Base-by-base conservation (phyloP, 495 filamentous ascomycete species). In the Hypoxylon rickii region DNA sequence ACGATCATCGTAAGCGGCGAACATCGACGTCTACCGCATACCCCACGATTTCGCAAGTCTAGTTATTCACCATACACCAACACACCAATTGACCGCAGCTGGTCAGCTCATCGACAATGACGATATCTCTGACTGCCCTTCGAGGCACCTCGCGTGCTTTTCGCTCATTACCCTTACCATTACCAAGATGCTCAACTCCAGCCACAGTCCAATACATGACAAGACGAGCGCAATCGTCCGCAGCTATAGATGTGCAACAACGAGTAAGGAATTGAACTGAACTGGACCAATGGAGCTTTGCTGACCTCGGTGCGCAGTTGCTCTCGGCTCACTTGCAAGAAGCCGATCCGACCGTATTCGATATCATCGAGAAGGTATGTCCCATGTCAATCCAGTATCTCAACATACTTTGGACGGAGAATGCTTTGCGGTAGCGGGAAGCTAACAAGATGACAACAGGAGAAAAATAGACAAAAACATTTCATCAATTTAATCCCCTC, bases 401-500 rank as follows among this genome's bases (percentile, higher is more conserved):
- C n/a, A n/a, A n/a, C n/a, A n/a, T n/a, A n/a, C n/a, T n/a, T n/a
- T n/a, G n/a, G n/a, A n/a, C n/a, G 34, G 10, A 38, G 34, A 2
- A 18, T n/a, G 10, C 34, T 5, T 17, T 4, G 13, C 13, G 13
- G n/a, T 17, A 18, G 34, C 34, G n/a, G n/a, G n/a, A n/a, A n/a
- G n/a, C n/a, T 13, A 7, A 19, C 11, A 26, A 7, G 18, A 21
- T 24, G 22, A 31, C 34, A 58, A 45, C 63, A 97, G 91, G 93
- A 98, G 78, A 97, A 96, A 84, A 79, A 79, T 53, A 83, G 94
- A 56, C 94, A 98, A 70, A 93, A 96, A 74, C 89, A 97, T 66
- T 97, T 96, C 71, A 93, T 98, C 73, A 97, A 97, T 76, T 84
- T 98, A 48, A 98, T 98, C 55, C 94, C 94, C 12, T 98, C 94